Evolutionary conservation across 1,139 yeast species (phyloP), one percentile per base, ranked within the genome.

Genomic region (Candida sp.): DNA sequence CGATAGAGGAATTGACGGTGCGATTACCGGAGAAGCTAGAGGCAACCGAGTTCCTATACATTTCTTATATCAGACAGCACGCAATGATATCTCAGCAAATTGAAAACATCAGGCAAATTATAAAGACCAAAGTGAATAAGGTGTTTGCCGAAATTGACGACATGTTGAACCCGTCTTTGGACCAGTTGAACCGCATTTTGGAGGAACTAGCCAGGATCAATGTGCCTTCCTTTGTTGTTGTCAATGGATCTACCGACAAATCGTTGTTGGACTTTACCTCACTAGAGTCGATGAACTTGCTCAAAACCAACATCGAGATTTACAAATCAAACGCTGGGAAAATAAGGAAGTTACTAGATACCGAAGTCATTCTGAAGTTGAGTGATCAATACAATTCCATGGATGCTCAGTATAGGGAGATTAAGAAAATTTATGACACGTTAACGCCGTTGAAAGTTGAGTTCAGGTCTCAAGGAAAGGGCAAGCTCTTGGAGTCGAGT

Each of bases 221-320:
- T 22, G 77, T 75, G 5, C 79, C 80, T 0, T 43, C 53, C 4
- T 67, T 61, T 47, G 54, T 75, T 4, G 53, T 68, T 30, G 59
- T 59, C 34, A 45, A 42, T 8, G 40, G 41, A 4, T 41, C 41
- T 23, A 5, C 5, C 5, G 26, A 8, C 3, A 49, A 49, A 22
- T 38, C 42, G 5, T 42, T 47, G 11, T 50, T 45, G 65, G 77
- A 73, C 49, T 76, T 76, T 48, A 69, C 75, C 3, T 69, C 80
- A 2, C 53, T 61, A n/a, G 77, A 68, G 6, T 70, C 75, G 11
- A 72, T 75, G 34, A 56, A 58, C 2, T 37, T 55, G 4, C 59
- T 76, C 27, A 56, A 62, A 32, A 46, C 44, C 4, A 74, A 74
- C 52, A 67, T 75, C 11, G 58, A 58, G 8, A 61, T 68, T 1